phyloP scores from a whole-genome alignment of 371 early-diverging fungal genomes.

The Conidiobolus incongruus region DNA sequence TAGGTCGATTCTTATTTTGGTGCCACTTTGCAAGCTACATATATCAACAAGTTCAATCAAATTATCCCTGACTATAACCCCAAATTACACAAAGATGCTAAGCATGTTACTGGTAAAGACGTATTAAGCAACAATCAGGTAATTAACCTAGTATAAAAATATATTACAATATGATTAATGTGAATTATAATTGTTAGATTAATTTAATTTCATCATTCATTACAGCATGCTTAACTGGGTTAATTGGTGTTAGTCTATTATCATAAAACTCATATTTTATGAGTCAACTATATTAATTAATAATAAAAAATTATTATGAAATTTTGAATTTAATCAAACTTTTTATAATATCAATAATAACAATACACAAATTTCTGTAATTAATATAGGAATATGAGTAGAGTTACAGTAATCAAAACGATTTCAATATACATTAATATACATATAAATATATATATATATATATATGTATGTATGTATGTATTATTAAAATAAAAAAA shows the following conservation, averaged over 20 bases:
- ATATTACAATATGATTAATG: background rate
- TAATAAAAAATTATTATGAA: no score
- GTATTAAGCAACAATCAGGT: slow-evolving; percentile 65
- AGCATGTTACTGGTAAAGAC: slow-evolving; percentile 27
- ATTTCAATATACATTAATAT: no score
- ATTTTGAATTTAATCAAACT: no score
- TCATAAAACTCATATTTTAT: no score
- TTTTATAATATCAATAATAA: no score
- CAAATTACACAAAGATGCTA: slow-evolving; percentile 11
- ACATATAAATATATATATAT: no score
- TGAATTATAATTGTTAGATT: slow-evolving; percentile 10
- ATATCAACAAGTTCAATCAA: slow-evolving; percentile 32
- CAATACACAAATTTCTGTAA: no score
- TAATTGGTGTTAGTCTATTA: slow-evolving; percentile 7
- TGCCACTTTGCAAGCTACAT: slow-evolving; percentile 49
- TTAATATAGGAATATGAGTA: no score
- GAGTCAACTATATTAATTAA: no score
- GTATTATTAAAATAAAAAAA: no score
- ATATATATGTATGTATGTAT: no score
- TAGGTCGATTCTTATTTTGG: slow-evolving; percentile 68
- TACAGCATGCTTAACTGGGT: slow-evolving; percentile 13
- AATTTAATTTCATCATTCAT: slow-evolving; percentile 25
- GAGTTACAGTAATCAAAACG: no score
- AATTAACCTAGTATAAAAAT: slow-evolving; percentile 1
- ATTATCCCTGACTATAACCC: slow-evolving; percentile 20